Base-by-base conservation (phyloP, 1,139 yeast genomes). In the Pichia sp. region DNA sequence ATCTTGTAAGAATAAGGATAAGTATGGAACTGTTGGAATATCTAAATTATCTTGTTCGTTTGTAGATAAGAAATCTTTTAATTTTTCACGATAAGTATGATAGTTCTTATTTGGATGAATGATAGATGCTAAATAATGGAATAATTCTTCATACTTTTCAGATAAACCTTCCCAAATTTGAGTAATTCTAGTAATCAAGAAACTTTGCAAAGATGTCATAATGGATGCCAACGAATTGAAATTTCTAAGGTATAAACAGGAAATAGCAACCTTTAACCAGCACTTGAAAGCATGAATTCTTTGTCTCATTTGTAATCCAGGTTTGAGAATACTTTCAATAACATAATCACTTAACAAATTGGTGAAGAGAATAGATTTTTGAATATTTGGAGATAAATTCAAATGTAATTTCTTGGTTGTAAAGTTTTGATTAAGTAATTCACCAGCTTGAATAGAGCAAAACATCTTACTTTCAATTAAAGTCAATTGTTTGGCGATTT, bases 201-300 rank as follows among this genome's bases (percentile, higher is more conserved):
- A 93, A 38, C 89, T 83, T 66, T 90, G 96, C 54, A 91, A 73
- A 0, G 96, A 79, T 0, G 94, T 85, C 63, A 90, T 79, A 45
- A 91, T 86, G 0, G 96, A 87, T n/a, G 96, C 93, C 48, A 89
- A 70, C 0, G 96, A 83, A 65, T 91, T 91, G 70, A 84, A 88
- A 63, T 90, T 90, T 51, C 94, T 73, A 59, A 89, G 71, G 58
- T 86, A 85, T 46, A 84, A 72, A 59, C 95, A 83, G n/a, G 91
- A 85, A 49, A 86, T 77, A 0, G 95, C 93, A 38, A 89, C 76
- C 60, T 86, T 87, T 53, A 91, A 71, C 97, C 98, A 91, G 19
- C 82, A 79, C 62, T 85, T 85, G 34, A 90, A 67, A 42, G 79
- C 71, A 55, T 79, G 81, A 38, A 77, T 72, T 53, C 91, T 71